These are phyloP conservation scores for Obba rivulosa DNA, from an alignment of 768 basidiomycete species.

Conservation along the genomic window DNA sequence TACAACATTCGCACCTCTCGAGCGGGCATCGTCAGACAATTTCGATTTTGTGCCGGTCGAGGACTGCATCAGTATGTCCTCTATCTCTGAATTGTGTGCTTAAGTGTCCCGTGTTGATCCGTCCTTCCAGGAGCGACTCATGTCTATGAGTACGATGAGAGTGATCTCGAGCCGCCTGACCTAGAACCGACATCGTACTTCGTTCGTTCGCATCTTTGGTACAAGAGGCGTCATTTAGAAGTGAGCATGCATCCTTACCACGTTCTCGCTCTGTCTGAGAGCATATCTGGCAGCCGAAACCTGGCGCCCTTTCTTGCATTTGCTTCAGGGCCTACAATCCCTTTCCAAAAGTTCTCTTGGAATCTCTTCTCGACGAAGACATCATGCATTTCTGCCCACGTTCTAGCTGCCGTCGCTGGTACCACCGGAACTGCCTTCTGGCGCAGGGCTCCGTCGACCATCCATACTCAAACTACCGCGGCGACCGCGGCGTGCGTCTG, in stretches of 20 bases:
- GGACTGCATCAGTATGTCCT: conserved; percentile 3
- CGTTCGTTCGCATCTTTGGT: conserved; percentile 1
- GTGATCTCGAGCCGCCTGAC: conserved; percentile 8
- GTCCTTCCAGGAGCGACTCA: conserved; percentile 2
- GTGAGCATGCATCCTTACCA: neutral
- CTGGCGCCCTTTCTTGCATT: conserved; percentile 5
- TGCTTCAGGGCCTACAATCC: conserved; percentile 7
- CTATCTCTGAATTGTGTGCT: neutral
- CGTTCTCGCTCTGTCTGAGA: neutral
- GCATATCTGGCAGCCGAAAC: conserved; percentile 1
- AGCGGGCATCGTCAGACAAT: conserved; percentile 9
- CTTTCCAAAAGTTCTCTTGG: conserved; percentile 1
- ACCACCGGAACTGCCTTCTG: conserved; percentile 10
- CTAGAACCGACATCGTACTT: conserved; percentile 8
- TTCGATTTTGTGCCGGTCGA: conserved; percentile 1
- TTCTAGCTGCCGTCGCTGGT: conserved; percentile 14
- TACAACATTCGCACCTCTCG: conserved; percentile 6
- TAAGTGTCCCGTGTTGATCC: neutral
- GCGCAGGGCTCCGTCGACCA: neutral
- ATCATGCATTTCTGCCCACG: conserved; percentile 17
- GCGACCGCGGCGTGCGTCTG: conserved; percentile 11
- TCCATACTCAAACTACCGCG: neutral
- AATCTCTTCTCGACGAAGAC: neutral
- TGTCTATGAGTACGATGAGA: conserved; percentile 14
- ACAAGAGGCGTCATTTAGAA: neutral